Percentiles rank a stretch among this genome's conserved stretches.
Conservation (phyloP, 345 rosid species). For the Conringia planisiliqua region DNA sequence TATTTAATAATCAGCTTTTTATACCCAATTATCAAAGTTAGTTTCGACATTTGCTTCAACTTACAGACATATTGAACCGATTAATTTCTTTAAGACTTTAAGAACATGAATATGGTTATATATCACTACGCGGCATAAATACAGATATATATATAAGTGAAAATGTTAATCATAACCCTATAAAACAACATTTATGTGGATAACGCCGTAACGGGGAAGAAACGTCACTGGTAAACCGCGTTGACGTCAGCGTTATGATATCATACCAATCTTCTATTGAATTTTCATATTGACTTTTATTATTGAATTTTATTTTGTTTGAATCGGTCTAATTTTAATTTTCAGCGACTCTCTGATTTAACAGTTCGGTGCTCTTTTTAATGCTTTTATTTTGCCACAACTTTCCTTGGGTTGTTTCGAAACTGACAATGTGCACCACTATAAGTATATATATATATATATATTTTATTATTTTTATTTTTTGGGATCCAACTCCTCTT, state of each 20-base stretch:
- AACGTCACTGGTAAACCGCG: background rate
- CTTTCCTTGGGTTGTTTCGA: background rate
- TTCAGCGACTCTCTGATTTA: background rate
- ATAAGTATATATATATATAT: too few species aligned
- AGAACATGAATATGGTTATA: too few species aligned
- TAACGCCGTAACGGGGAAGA: background rate
- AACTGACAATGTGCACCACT: background rate
- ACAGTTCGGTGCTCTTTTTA: background rate
- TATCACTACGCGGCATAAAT: too few species aligned
- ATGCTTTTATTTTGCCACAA: background rate
- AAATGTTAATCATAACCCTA: background rate
- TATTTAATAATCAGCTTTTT: background rate
- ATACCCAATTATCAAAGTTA: background rate
- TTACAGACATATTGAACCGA: background rate
- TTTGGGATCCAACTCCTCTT: background rate
- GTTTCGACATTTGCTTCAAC: background rate
- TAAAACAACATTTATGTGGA: background rate
- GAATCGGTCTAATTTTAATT: background rate
- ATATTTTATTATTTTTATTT: background rate
- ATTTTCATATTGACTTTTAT: background rate
- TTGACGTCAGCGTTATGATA: constrained; percentile 14
- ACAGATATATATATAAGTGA: background rate
- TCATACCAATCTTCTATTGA: background rate
- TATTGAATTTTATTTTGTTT: too few species aligned
- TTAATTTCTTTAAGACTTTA: too few species aligned